A percentile compares a stretch with the other conserved stretches of the same genome.
Evolutionary conservation across 83 land plant species (phyloP).

Genomic region (Picea abies): DNA sequence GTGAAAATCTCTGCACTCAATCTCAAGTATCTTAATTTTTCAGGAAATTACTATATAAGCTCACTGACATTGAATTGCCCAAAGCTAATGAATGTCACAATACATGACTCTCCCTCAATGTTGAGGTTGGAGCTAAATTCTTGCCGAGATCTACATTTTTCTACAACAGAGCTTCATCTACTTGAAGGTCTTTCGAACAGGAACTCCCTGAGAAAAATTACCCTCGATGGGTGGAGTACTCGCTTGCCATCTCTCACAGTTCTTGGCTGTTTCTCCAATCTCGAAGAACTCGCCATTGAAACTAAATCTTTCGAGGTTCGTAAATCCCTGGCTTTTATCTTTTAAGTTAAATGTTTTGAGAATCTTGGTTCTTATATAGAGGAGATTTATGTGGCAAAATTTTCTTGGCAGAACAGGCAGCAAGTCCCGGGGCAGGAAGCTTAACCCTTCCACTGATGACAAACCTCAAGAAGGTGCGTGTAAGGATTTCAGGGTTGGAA

Average conservation of each 20-base stretch:
- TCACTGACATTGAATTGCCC: too few species aligned
- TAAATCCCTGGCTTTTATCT: not conserved
- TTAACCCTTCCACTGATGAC: not conserved
- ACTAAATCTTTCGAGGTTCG: not conserved
- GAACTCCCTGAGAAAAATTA: too few species aligned
- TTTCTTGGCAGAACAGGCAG: not conserved
- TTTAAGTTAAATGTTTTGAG: not conserved
- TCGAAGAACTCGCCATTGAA: not conserved
- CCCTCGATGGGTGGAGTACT: too few species aligned
- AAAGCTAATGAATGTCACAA: too few species aligned
- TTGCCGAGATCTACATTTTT: too few species aligned
- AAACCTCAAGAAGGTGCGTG: conserved; percentile 6
- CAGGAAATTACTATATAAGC: too few species aligned
- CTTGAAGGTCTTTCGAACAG: too few species aligned
- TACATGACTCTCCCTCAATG: too few species aligned
- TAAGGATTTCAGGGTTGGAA: not conserved
- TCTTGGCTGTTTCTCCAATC: not conserved
- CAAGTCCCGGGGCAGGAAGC: not conserved
- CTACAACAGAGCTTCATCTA: too few species aligned
- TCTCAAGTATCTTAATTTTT: too few species aligned
- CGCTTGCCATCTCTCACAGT: not conserved
- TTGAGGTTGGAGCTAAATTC: too few species aligned
- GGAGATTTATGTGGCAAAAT: not conserved
- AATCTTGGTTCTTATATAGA: not conserved
- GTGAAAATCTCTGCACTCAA: too few species aligned